Evolutionary conservation across 345 rosid species (phyloP).

Genomic region (Bruguiera gymnorhiza): DNA sequence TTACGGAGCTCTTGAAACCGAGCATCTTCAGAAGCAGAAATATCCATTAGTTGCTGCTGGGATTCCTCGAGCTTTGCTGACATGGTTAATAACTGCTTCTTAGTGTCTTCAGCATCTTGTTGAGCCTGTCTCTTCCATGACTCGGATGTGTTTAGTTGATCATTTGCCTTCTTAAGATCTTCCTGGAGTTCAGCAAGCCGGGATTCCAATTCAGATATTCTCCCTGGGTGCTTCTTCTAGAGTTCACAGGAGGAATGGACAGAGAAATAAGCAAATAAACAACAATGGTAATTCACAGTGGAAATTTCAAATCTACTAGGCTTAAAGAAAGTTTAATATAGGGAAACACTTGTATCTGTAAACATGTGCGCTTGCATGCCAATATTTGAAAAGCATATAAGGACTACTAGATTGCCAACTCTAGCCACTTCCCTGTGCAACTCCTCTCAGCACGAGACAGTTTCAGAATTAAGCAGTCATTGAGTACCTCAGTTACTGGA

Average conservation of each 20-base stretch:
- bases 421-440: neutral
- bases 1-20: slow-evolving; percentile 75
- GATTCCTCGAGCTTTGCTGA: slow-evolving; percentile 62
- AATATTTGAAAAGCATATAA: too few species aligned
- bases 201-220: slow-evolving; percentile 55
- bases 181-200: slow-evolving; percentile 76
- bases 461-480: slow-evolving; percentile 6
- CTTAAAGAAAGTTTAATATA: neutral
- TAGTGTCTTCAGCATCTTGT: slow-evolving; percentile 75
- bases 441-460: neutral
- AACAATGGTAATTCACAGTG: slow-evolving; percentile 8
- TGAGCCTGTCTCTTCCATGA: slow-evolving; percentile 61
- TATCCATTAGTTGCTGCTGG: slow-evolving; percentile 62
- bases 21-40: slow-evolving; percentile 73
- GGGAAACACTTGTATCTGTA: neutral
- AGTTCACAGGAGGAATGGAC: slow-evolving; percentile 22
- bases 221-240: slow-evolving; percentile 59
- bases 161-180: slow-evolving; percentile 75
- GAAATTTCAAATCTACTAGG: slow-evolving; percentile 1
- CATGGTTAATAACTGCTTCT: slow-evolving; percentile 51
- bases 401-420: neutral
- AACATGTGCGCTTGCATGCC: neutral
- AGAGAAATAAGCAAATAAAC: slow-evolving; percentile 6
- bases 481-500: slow-evolving; percentile 64
- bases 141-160: slow-evolving; percentile 66